Evolutionary conservation across 2,329 filamentous ascomycete species (phyloP), one percentile per base, ranked within the genome.

Genomic region (Clarireedia paspali): DNA sequence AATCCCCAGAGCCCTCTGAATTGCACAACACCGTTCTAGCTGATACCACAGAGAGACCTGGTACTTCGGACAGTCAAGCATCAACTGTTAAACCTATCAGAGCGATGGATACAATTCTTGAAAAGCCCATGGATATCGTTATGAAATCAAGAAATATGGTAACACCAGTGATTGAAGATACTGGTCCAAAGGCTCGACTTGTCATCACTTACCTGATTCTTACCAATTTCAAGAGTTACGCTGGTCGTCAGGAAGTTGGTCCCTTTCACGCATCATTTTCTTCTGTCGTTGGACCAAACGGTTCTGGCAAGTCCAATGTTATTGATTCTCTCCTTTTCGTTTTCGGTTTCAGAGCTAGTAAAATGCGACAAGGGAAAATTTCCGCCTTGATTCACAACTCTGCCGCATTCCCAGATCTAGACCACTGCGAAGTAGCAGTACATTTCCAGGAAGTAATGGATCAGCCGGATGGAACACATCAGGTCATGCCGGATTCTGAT

Each of bases 211-310:
- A 96, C 69, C 77, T 99, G 49, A 85, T 95, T 58, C 79, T 99
- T 64, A 95, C 83, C 62, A 99, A 99, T 72, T 99, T 99, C 82
- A 99, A 99, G 76, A 97, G 92, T 75, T 99, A 99, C 70, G 94
- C 94, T 15, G 94, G 94, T 4, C 80, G 88, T 59, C 94, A 99
- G 71, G 87, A 95, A 73, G 94, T 99, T 57, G 94, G 94, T 0
- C 94, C 94, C 0, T 99, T 99, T 70, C 94, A 99, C 70, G 82
- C 89, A 1, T 99, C 94, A 0, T 99, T 99, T 73, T 96, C 94
- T 1, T 96, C 94, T 0, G 94, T 99, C 2, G 94, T 99, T 9
- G 95, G 94, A 0, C 94, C 95, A 50, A 99, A 99, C 70, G 94
- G 94, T 59, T 99, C 94, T 9, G 94, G 94, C 57, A 99, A 99